These are phyloP conservation scores for Mangifera indica DNA, from an alignment of 345 rosid genomes.

Conservation along the genomic window DNA sequence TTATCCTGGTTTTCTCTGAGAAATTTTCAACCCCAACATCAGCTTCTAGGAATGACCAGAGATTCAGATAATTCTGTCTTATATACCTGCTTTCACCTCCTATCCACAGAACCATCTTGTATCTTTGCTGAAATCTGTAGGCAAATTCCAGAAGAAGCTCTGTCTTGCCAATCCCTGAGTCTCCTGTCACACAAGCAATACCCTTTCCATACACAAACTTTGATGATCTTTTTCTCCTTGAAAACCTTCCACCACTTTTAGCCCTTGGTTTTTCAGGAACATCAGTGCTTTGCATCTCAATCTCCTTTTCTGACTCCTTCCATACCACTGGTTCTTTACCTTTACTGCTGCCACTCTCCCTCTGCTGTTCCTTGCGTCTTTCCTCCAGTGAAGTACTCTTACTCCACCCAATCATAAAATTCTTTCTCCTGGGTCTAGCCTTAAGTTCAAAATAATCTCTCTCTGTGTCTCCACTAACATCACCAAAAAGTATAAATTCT, in stretches of 20 bases:
- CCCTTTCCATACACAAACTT: conserved; percentile 82
- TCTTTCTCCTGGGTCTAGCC: conserved; percentile 77
- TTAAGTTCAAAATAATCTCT: conserved; percentile 81
- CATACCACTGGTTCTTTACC: conserved; percentile 89
- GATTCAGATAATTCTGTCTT: conserved; percentile 84
- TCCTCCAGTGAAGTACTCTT: conserved; percentile 51
- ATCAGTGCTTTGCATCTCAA: conserved; percentile 74
- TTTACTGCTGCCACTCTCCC: conserved; percentile 46
- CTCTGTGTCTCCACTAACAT: conserved; percentile 69
- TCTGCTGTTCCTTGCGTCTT: conserved; percentile 32
- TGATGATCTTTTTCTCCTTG: conserved; percentile 62
- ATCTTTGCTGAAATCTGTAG: conserved; percentile 78
- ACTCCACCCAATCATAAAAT: conserved; percentile 66
- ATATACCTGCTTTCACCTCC: conserved; percentile 89
- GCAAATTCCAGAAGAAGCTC: conserved; percentile 96
- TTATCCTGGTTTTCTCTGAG: conserved; percentile 54
- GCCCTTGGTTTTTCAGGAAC: conserved; percentile 37
- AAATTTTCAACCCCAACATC: conserved; percentile 72
- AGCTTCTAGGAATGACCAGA: conserved; percentile 70
- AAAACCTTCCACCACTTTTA: conserved; percentile 40
- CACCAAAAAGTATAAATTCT: conserved; percentile 86
- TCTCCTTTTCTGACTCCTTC: conserved; percentile 96
- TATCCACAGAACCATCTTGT: conserved; percentile 94
- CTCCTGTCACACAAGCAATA: conserved; percentile 83
- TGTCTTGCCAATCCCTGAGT: conserved; percentile 88